Base-by-base conservation (phyloP, 1,284 basidiomycete genomes). In the Trichosporon sp. region DNA sequence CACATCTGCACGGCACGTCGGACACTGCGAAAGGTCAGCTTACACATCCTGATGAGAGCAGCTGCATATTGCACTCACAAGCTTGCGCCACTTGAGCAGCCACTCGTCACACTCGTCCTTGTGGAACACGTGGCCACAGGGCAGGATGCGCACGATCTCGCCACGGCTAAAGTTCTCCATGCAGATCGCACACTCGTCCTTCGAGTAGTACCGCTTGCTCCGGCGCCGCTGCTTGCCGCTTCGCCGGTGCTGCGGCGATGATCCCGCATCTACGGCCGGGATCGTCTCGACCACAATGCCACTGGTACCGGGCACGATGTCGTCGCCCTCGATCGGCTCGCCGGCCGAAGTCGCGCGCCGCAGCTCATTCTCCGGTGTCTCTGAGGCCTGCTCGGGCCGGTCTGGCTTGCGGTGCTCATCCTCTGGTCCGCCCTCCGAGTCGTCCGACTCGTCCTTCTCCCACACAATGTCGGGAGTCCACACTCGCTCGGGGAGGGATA, bases 71-170 rank as follows among this genome's bases (percentile, higher is more conserved):
- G 49, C 14, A 84, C 88, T 74, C 73, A 92, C 91, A 76, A 93
- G 81, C 82, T 95, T 93, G 82, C 92, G 91, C 78, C 89, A 86
- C 68, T 89, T 87, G 65, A 93, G 88, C 65, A 96, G 81, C 93
- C 93, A 96, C 70, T 88, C 85, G 74, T 93, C 91, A 49, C 95
- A 87, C 78, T 95, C 92, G 54, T 88, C 86, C 61, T 81, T 80
- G 68, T 83, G 82, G 68, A 82, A 84, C 32, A 95, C 87, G 76
- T 95, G 93, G 60, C 90, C 88, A 74, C 93, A 96, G 0, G 93
- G 93, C 56, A 95, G 77, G 59, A 94, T 90, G 69, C 92, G 86
- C 34, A 95, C 91, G 67, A 87, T 84, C 74, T 96, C 93, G 2
- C 92, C 92, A 70, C 87, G 87, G 40, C 82, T 86, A 71, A 95